These are phyloP conservation scores for Medicago ruthenica DNA, from an alignment of 306 rosid genomes.

Conservation along the genomic window DNA sequence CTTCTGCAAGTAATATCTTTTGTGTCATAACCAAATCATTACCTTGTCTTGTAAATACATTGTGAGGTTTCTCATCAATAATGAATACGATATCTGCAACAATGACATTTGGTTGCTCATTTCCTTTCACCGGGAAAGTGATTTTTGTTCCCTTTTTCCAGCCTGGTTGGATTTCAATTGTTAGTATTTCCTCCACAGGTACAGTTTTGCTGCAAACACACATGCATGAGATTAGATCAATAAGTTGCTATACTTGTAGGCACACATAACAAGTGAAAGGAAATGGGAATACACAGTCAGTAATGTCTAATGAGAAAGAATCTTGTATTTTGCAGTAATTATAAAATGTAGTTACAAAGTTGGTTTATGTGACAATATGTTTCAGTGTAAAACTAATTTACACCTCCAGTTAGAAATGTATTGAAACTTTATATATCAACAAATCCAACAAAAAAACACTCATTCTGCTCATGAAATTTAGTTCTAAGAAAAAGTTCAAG, in stretches of 20 bases:
- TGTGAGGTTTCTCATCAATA: conserved; percentile 86
- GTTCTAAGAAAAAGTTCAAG: conserved; percentile 11
- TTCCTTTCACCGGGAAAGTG: conserved; percentile 88
- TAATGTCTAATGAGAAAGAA: not conserved
- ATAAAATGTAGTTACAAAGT: not conserved
- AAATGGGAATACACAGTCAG: not conserved
- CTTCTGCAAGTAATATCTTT: conserved; percentile 65
- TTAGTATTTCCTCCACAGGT: conserved; percentile 83
- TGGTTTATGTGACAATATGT: not conserved
- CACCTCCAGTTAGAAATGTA: not conserved
- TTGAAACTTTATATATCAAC: not conserved
- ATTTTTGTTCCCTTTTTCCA: conserved; percentile 97
- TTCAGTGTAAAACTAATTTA: not conserved
- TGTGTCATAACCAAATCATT: conserved; percentile 74
- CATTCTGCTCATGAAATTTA: not conserved
- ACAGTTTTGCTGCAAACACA: conserved; percentile 58
- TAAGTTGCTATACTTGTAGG: not conserved
- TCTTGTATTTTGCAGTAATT: not conserved
- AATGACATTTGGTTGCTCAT: conserved; percentile 68
- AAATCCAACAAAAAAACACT: not conserved
- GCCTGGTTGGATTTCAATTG: conserved; percentile 87
- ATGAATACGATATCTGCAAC: conserved; percentile 83
- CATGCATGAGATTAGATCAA: conserved; percentile 15
- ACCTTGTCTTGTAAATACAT: conserved; percentile 78
- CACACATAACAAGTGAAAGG: not conserved